Evolutionary conservation across 495 filamentous ascomycete genomes (phyloP), one percentile per base, ranked within the genome.

Genomic region (Penicillium manginii): DNA sequence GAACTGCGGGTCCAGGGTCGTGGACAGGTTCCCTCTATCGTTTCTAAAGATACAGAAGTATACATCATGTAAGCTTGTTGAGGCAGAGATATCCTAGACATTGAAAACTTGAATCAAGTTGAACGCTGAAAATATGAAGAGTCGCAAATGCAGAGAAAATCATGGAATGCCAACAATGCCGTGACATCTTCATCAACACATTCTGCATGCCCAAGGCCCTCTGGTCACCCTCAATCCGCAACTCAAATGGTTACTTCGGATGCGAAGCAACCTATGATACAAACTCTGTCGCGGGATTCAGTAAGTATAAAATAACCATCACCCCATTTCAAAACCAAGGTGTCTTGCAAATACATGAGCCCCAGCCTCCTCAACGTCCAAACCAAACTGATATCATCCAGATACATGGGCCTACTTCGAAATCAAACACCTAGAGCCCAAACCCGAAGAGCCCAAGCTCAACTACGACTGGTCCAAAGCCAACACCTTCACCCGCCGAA

Each of bases 321-420:
- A 29, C 52, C 40, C 21, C 11, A 58, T 37, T 53, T 17, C 21
- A 0, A 6, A 21, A 50, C 4, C 26, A 29, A 7, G 26, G 26
- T 7, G 26, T 7, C 26, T 4, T 8, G 6, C 26, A 29, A 29
- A 29, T 29, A 0, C 6, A 29, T 29, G 6, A 29, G 26, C n/a
- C n/a, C n/a, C n/a, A n/a, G 9, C 9, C 35, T 39, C 17, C 40
- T 17, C 15, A 43, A 43, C 7, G 3, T 17, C 7, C 18, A 17
- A 4, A 21, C 17, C 0, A 18, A 43, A 43, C 17, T 43, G 19
- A 43, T n/a, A 43, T 19, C 18, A 43, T 0, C 3, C 18, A 63
- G 61, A 63, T 53, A 59, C 61, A 42, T 63, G 61, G 61, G 53
- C 52, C 4, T 59, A 52, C 31, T 63, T 63, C 26, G 56, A 63